These are phyloP conservation scores for Calonectria henricotiae DNA, from an alignment of 2,329 filamentous ascomycete genomes.

Conservation along the genomic window DNA sequence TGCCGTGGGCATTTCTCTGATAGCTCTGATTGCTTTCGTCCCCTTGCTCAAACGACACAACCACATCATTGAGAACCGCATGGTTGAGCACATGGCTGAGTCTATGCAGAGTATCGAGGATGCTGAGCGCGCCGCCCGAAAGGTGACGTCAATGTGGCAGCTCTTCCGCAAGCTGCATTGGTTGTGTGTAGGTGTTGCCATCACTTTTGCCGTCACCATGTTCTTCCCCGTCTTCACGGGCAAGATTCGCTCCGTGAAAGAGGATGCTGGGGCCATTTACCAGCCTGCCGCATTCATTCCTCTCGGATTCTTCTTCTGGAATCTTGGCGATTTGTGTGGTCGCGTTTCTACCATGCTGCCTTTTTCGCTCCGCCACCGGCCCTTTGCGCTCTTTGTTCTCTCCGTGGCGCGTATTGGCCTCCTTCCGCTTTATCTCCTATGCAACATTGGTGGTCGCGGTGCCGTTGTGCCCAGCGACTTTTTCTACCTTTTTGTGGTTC, in stretches of 20 bases:
- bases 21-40: conserved; percentile 81
- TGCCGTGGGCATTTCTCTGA: conserved; percentile 82
- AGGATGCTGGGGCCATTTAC: conserved; percentile 71
- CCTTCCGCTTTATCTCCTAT: conserved; percentile 89
- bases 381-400: conserved; percentile 78
- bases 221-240: conserved; percentile 94
- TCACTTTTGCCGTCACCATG: conserved; percentile 91
- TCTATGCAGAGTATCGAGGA: conserved; percentile 69
- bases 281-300: conserved; percentile 88
- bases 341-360: conserved; percentile 77
- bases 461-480: conserved; percentile 84
- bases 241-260: conserved; percentile 69
- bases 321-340: conserved; percentile 87
- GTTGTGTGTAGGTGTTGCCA: conserved; percentile 82
- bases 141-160: conserved; percentile 70
- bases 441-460: conserved; percentile 86
- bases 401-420: conserved; percentile 78
- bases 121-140: conserved; percentile 68
- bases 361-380: conserved; percentile 73
- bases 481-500: conserved; percentile 90
- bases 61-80: conserved; percentile 67
- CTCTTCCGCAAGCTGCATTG: conserved; percentile 86
- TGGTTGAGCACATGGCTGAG: conserved; percentile 66
- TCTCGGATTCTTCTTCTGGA: conserved; percentile 94
- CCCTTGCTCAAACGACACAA: conserved; percentile 78